Percentiles rank a stretch among this genome's conserved stretches.
Evolutionary conservation across 495 filamentous ascomycete genomes (phyloP).

Genomic region (Aspergillus leporis): DNA sequence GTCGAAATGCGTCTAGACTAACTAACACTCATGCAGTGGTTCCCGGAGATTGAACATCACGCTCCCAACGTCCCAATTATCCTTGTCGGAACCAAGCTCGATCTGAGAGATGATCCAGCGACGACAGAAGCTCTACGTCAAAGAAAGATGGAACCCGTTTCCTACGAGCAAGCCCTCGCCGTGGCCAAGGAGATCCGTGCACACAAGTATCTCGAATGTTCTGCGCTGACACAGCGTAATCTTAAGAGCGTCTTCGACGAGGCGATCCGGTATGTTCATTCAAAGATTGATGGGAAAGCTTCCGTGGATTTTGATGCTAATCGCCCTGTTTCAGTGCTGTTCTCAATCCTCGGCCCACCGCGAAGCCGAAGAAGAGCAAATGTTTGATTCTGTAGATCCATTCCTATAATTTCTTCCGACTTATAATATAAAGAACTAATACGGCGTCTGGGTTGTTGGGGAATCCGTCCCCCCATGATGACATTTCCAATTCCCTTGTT

Average conservation of each 20-base stretch:
- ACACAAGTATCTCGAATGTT: slow-evolving; percentile 95
- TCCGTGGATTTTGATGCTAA: not conserved
- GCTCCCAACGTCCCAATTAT: slow-evolving; percentile 96
- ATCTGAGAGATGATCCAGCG: slow-evolving; percentile 86
- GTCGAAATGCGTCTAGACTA: not conserved
- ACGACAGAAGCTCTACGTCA: slow-evolving; percentile 74
- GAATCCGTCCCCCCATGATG: slow-evolving; percentile 29
- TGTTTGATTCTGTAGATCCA: slow-evolving; percentile 72
- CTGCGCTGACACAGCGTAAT: slow-evolving; percentile 93
- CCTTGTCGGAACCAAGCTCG: slow-evolving; percentile 94
- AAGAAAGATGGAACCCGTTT: slow-evolving; percentile 89
- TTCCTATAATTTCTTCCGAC: slow-evolving; percentile 14
- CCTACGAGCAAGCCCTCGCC: slow-evolving; percentile 81
- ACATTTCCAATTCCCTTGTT: slow-evolving; percentile 15
- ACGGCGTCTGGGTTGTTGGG: slow-evolving; percentile 43
- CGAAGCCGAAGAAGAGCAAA: slow-evolving; percentile 66
- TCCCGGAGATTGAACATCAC: slow-evolving; percentile 94
- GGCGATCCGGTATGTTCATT: slow-evolving; percentile 74
- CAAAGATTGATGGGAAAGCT: not conserved
- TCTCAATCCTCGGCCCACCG: slow-evolving; percentile 69
- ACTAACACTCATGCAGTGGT: slow-evolving; percentile 64
- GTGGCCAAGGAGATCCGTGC: slow-evolving; percentile 91
- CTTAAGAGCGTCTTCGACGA: slow-evolving; percentile 98
- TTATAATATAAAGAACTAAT: slow-evolving; percentile 48
- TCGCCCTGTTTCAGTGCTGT: slow-evolving; percentile 61